Percentiles rank a stretch among this genome's conserved stretches.
Evolutionary conservation across 441 rosid genomes (phyloP).

Genomic region (Francoa sonchifolia): DNA sequence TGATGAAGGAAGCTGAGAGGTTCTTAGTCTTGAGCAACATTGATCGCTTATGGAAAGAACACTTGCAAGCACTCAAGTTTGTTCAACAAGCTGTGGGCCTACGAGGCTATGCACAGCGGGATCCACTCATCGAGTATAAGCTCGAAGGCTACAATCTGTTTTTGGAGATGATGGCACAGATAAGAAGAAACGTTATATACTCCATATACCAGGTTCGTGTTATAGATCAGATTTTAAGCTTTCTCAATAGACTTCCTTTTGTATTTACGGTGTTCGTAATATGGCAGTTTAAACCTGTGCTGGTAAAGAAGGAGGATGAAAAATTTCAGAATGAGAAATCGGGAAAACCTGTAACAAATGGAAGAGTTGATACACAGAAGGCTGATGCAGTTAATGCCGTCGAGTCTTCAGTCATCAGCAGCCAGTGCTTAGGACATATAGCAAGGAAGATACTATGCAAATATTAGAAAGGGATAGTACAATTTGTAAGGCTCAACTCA

Average conservation of each 20-base stretch:
- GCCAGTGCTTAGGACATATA: conserved; percentile 30
- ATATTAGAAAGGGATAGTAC: too few relatives aligned
- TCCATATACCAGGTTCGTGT: conserved; percentile 80
- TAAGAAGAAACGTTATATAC: conserved; percentile 87
- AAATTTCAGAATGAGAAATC: conserved; percentile 34
- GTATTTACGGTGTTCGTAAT: neutral
- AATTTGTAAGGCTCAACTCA: too few relatives aligned
- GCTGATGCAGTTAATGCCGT: conserved; percentile 30
- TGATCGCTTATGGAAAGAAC: conserved; percentile 97
- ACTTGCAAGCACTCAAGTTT: conserved; percentile 84
- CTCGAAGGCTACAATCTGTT: conserved; percentile 94
- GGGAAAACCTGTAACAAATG: conserved; percentile 33
- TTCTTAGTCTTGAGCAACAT: conserved; percentile 85
- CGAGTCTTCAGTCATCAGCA: conserved; percentile 48
- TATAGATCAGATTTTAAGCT: neutral
- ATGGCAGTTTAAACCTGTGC: conserved; percentile 74
- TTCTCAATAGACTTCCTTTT: neutral
- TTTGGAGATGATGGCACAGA: conserved; percentile 97
- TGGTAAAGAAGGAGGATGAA: conserved; percentile 66
- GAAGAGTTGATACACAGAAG: conserved; percentile 22
- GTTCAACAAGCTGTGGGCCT: conserved; percentile 96
- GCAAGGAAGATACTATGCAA: neutral
- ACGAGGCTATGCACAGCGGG: conserved; percentile 94
- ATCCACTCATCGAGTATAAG: conserved; percentile 91
- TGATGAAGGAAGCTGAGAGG: conserved; percentile 90